Evolutionary conservation across 2,329 filamentous ascomycete genomes (phyloP).

Genomic region (Stagonosporopsis tanaceti): DNA sequence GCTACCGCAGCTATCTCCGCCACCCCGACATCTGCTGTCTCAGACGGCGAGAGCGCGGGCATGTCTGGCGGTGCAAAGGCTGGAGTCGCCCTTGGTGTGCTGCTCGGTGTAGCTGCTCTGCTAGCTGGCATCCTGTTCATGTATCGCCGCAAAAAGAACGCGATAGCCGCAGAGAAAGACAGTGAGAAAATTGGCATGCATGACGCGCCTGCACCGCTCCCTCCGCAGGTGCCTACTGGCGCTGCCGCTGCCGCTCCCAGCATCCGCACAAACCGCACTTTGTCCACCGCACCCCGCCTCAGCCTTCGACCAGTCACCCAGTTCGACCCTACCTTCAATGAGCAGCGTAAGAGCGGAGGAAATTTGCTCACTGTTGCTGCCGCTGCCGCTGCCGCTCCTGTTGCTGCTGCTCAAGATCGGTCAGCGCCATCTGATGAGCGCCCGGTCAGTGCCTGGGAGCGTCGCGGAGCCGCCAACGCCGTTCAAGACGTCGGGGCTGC

Average conservation of each 20-base stretch:
- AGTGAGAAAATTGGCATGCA: conserved; percentile 53
- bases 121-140: conserved; percentile 75
- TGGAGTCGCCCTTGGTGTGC: conserved; percentile 83
- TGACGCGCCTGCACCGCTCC: conserved; percentile 38
- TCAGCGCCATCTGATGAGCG: conserved; percentile 24
- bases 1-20: conserved; percentile 37
- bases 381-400: conserved; percentile 39
- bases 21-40: conserved; percentile 33
- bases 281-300: conserved; percentile 74
- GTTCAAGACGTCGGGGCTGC: conserved; percentile 54
- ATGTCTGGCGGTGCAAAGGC: conserved; percentile 69
- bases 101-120: conserved; percentile 72
- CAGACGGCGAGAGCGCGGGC: conserved; percentile 45
- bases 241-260: conserved; percentile 41
- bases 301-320: conserved; percentile 86
- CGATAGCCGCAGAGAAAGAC: conserved; percentile 53
- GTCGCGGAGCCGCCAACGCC: conserved; percentile 47
- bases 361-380: conserved; percentile 45
- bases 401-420: conserved; percentile 29
- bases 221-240: conserved; percentile 30
- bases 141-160: conserved; percentile 75
- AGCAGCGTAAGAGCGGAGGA: conserved; percentile 51
- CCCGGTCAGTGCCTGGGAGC: conserved; percentile 50
- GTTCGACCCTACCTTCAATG: conserved; percentile 74
- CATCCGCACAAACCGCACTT: conserved; percentile 55